phyloP scores from a whole-genome alignment of 192 early-diverging fungal species.

The Neocallimastix lanati region DNA sequence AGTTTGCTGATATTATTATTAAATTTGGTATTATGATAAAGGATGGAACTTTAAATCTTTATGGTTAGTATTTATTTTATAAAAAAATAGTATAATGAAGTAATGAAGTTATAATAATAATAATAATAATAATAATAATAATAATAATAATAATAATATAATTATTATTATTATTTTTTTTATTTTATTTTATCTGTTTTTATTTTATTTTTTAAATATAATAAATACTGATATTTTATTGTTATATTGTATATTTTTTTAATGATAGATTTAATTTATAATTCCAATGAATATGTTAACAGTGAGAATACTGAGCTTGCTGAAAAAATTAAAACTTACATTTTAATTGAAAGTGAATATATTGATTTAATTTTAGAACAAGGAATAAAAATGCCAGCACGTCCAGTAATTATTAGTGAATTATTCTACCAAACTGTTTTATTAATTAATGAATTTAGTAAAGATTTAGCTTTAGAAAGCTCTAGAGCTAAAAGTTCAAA shows the following conservation, averaged over 20 bases:
- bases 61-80: neutral
- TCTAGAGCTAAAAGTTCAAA: neutral
- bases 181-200: too few species aligned
- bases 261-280: neutral
- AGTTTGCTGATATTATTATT: neutral
- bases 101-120: too few species aligned
- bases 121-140: too few species aligned
- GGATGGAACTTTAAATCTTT: neutral
- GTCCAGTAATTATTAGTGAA: neutral
- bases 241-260: too few species aligned
- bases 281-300: neutral
- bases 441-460: neutral
- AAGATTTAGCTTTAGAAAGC: neutral
- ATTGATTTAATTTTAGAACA: neutral
- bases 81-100: too few species aligned
- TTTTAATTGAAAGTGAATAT: neutral
- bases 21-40: neutral
- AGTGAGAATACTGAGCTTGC: neutral
- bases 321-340: neutral
- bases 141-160: too few species aligned
- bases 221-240: too few species aligned
- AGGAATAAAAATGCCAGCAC: neutral
- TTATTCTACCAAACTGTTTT: neutral
- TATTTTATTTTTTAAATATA: too few species aligned
- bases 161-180: too few species aligned